These are phyloP conservation scores for Cytospora mali DNA, from an alignment of 2,329 filamentous ascomycete genomes.

Conservation along the genomic window DNA sequence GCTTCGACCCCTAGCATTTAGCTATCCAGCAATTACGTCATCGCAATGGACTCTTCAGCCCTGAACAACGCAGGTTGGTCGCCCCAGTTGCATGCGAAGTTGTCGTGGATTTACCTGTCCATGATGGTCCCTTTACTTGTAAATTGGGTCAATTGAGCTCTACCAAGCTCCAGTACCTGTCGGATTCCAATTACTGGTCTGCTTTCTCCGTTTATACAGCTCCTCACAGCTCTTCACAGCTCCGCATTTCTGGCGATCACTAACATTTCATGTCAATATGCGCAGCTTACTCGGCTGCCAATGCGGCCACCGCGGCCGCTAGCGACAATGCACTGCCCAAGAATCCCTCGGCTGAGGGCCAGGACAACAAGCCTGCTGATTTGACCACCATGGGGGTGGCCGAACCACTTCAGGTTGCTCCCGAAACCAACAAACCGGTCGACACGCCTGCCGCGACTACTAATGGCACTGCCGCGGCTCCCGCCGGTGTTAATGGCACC, in stretches of 20 bases:
- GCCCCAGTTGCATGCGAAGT: constrained; percentile 7
- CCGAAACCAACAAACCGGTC: constrained; percentile 19
- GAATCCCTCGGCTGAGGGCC: no score
- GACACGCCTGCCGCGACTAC: constrained; percentile 15
- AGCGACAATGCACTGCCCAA: no score
- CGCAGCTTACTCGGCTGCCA: constrained; percentile 20
- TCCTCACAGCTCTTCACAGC: background rate
- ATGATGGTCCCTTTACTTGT: background rate
- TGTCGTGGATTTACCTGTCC: background rate
- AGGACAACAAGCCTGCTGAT: no score
- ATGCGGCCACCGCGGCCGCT: no score
- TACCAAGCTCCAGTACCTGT: constrained; percentile 5
- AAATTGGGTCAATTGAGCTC: constrained; percentile 10
- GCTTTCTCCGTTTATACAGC: constrained; percentile 9
- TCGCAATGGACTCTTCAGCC: constrained; percentile 29
- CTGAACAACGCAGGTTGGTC: constrained; percentile 28
- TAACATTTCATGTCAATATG: constrained; percentile 16
- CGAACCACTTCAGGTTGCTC: no score
- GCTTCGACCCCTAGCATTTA: constrained; percentile 4
- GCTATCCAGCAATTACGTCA: constrained; percentile 27
- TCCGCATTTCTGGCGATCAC: constrained; percentile 9
- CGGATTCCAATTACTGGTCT: constrained; percentile 1
- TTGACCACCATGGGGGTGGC: no score
- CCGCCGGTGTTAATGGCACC: no score
- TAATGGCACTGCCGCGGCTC: no score